These are phyloP conservation scores for Dendrobium huoshanense DNA, from an alignment of 106 monocot genomes.

Conservation along the genomic window DNA sequence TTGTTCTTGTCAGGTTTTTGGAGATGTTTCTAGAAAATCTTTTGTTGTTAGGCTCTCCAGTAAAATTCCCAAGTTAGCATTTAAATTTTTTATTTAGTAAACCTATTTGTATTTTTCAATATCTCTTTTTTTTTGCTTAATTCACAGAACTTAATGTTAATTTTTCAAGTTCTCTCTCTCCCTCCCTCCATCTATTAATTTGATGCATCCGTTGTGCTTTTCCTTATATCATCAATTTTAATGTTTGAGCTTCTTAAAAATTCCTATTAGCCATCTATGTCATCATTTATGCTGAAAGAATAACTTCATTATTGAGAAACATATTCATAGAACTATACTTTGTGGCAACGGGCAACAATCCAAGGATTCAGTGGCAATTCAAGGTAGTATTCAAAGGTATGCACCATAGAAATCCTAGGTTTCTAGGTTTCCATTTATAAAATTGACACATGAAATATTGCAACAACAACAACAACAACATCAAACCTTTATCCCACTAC, in stretches of 20 bases:
- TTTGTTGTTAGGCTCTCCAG: neutral
- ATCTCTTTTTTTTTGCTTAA: neutral
- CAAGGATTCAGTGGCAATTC: too few relatives aligned
- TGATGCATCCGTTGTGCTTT: neutral
- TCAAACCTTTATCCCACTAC: too few relatives aligned
- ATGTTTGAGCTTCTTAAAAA: neutral
- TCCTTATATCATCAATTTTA: neutral
- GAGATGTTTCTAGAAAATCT: neutral
- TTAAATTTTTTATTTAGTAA: neutral
- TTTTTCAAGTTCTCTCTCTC: neutral
- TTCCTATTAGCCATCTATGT: neutral
- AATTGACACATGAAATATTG: too few relatives aligned
- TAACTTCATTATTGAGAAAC: neutral
- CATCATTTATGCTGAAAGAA: neutral
- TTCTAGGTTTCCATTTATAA: too few relatives aligned
- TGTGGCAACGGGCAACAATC: too few relatives aligned
- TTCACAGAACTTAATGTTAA: neutral
- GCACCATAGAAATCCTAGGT: too few relatives aligned
- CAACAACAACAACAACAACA: too few relatives aligned
- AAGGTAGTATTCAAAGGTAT: too few relatives aligned
- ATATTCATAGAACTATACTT: too few relatives aligned
- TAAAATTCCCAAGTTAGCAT: neutral
- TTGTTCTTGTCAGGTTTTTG: neutral
- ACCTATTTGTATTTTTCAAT: neutral
- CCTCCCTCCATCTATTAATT: neutral